These are phyloP conservation scores for Salix viminalis DNA, from an alignment of 345 rosid genomes.

Conservation along the genomic window DNA sequence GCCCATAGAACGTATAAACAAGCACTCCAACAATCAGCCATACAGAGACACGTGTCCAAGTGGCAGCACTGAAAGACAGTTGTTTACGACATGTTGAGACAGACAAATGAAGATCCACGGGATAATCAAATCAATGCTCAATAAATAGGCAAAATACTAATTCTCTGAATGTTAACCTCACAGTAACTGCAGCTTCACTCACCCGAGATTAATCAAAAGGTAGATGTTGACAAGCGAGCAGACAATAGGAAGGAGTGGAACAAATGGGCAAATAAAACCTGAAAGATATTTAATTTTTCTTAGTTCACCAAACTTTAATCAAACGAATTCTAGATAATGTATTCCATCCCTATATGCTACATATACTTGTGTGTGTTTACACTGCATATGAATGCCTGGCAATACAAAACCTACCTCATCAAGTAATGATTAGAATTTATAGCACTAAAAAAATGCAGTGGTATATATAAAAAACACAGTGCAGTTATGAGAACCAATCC, in stretches of 20 bases:
- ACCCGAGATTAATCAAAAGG: conserved; percentile 90
- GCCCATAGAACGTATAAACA: conserved; percentile 49
- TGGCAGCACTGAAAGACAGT: conserved; percentile 51
- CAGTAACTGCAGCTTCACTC: conserved; percentile 27
- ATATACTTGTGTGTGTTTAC: neutral
- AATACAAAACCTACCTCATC: neutral
- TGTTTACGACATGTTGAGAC: neutral
- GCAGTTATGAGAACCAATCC: neutral
- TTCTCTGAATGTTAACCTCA: neutral
- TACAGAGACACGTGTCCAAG: conserved; percentile 63
- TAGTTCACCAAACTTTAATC: neutral
- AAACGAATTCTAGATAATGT: neutral
- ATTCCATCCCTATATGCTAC: neutral
- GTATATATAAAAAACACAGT: neutral
- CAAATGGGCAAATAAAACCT: conserved; percentile 93
- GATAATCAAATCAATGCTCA: no score
- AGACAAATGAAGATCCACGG: neutral
- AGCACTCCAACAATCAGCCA: conserved; percentile 57
- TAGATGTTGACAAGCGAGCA: conserved; percentile 87
- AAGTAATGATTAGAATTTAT: neutral
- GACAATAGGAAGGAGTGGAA: conserved; percentile 78
- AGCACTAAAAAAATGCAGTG: no score
- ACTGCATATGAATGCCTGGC: neutral
- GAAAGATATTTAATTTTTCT: conserved; percentile 10
- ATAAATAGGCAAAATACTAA: neutral